These are phyloP conservation scores for Colletotrichum sp. DNA, from an alignment of 2,329 filamentous ascomycete genomes.

Conservation along the genomic window DNA sequence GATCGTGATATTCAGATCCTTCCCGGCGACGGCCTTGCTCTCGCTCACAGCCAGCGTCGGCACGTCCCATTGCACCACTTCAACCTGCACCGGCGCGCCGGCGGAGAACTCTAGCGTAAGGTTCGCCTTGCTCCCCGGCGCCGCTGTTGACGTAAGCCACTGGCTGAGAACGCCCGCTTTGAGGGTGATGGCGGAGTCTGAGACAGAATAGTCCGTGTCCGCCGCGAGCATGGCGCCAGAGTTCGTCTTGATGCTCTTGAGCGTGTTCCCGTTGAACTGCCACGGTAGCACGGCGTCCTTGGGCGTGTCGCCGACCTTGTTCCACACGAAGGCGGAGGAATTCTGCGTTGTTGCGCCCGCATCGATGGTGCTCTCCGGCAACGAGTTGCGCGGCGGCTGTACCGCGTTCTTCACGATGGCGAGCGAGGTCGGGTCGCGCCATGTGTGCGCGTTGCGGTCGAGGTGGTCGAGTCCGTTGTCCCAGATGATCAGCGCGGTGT, in stretches of 20 bases:
- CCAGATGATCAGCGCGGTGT: constrained; percentile 59
- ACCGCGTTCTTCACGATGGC: constrained; percentile 51
- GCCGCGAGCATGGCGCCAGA: constrained; percentile 32
- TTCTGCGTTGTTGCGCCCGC: constrained; percentile 45
- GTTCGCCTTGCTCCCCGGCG: constrained; percentile 51
- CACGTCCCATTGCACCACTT: constrained; percentile 57
- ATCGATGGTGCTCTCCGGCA: constrained; percentile 58
- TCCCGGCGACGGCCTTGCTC: constrained; percentile 24
- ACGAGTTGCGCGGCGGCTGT: constrained; percentile 46
- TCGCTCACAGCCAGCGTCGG: constrained; percentile 38
- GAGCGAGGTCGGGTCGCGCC: constrained; percentile 54
- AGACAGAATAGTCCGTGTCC: constrained; percentile 52
- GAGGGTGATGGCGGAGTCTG: constrained; percentile 50
- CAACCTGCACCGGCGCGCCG: constrained; percentile 49
- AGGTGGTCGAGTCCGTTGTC: constrained; percentile 64
- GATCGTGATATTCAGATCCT: constrained; percentile 53
- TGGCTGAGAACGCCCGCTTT: constrained; percentile 48
- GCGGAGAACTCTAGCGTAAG: constrained; percentile 58
- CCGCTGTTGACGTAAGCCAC: constrained; percentile 43
- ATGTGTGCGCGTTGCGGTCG: constrained; percentile 50
- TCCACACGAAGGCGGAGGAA: constrained; percentile 60
- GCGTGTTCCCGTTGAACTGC: constrained; percentile 58
- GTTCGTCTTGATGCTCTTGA: constrained; percentile 40
- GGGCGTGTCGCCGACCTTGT: constrained; percentile 50
- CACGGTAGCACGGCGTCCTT: constrained; percentile 50